Evolutionary conservation across 225 moss, liverwort and hornwort genomes (phyloP).

Genomic region (Physcomitrellopsis africana): DNA sequence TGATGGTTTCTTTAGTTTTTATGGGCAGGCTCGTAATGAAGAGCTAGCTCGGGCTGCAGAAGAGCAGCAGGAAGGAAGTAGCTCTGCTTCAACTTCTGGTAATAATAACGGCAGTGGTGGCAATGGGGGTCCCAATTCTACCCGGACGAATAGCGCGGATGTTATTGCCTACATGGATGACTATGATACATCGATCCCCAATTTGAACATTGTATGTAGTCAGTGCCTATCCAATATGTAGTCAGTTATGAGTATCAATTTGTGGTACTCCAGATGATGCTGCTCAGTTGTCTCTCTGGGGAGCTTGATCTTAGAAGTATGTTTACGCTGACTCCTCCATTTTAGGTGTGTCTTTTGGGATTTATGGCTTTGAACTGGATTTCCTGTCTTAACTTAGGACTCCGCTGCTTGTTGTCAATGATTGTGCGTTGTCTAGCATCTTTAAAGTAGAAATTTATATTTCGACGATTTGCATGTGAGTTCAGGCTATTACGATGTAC

Average conservation of each 20-base stretch:
- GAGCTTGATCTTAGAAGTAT: background rate
- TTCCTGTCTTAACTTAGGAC: background rate
- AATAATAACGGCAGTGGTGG: conserved; percentile 40
- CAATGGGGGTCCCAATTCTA: conserved; percentile 28
- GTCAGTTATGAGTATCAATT: background rate
- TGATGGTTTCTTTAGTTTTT: background rate
- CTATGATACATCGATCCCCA: conserved; percentile 74
- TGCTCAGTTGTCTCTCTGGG: background rate
- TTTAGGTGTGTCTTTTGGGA: background rate
- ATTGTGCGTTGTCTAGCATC: conserved; percentile 11
- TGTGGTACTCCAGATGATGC: background rate
- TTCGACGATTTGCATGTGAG: conserved; percentile 12
- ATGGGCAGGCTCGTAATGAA: conserved; percentile 61
- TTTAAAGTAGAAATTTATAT: conserved; percentile 1
- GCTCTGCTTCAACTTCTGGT: conserved; percentile 45
- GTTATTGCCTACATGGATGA: conserved; percentile 69
- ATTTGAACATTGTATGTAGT: conserved; percentile 73
- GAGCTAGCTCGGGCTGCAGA: conserved; percentile 73
- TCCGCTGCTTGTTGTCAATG: conserved; percentile 5
- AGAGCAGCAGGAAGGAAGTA: conserved; percentile 68
- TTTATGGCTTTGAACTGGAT: background rate
- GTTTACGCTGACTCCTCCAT: background rate
- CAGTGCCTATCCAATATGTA: background rate
- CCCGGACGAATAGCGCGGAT: conserved; percentile 41
- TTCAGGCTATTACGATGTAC: conserved; percentile 33